Conservation (phyloP, 208 protist genomes). For the Phytomonas francai region DNA sequence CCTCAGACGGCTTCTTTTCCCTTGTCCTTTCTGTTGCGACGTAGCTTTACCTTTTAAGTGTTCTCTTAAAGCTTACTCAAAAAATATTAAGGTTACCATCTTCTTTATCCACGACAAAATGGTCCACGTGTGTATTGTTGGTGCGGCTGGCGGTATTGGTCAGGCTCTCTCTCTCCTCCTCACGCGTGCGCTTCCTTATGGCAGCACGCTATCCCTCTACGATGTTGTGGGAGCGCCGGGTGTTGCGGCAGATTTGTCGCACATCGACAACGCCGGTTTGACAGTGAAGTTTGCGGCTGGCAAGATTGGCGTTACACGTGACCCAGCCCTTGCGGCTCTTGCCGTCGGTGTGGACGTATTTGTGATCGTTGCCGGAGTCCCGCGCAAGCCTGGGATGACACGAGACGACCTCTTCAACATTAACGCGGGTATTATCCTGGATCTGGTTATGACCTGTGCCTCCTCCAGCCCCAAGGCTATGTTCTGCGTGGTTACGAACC, state of each 20-base stretch:
- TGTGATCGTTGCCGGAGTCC: conserved; percentile 92
- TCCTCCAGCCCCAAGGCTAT: conserved; percentile 83
- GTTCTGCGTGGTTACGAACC: conserved; percentile 94
- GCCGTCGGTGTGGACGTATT: conserved; percentile 87
- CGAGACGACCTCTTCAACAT: conserved; percentile 95
- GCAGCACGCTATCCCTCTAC: conserved; percentile 87
- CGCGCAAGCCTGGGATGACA: conserved; percentile 96
- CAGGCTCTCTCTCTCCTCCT: conserved; percentile 86
- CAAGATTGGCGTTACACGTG: conserved; percentile 57
- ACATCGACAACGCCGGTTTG: conserved; percentile 75
- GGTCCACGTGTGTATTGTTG: conserved; percentile 84
- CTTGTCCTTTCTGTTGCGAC: conserved; percentile 8
- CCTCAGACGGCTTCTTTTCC: conserved; percentile 6
- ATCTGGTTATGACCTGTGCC: conserved; percentile 81
- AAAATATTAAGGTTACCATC: neutral
- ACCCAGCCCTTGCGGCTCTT: conserved; percentile 53
- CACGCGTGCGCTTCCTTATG: conserved; percentile 57
- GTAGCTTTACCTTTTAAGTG: conserved; percentile 6
- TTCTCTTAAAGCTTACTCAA: neutral
- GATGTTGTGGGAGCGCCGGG: conserved; percentile 87
- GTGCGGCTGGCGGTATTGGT: conserved; percentile 84
- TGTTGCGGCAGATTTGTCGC: conserved; percentile 92
- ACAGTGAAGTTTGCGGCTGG: conserved; percentile 72
- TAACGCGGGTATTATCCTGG: conserved; percentile 92
- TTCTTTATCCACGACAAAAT: conserved; percentile 19